Evolutionary conservation across 1,284 basidiomycete species (phyloP).

Genomic region (Thelephora terrestris): DNA sequence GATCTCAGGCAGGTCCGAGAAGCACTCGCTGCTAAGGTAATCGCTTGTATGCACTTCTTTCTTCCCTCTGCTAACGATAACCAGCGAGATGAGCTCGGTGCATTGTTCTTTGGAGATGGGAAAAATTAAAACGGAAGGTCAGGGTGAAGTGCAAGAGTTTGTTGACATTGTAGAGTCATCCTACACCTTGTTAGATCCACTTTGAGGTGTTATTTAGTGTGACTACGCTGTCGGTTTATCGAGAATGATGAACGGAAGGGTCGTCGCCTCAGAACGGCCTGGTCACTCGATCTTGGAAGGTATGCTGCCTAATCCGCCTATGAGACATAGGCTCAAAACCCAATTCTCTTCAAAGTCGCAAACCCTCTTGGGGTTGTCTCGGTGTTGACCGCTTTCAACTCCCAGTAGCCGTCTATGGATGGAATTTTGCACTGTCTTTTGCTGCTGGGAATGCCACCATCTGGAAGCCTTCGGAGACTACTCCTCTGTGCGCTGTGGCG

Average conservation of each 20-base stretch:
- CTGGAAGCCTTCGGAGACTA: constrained; percentile 92
- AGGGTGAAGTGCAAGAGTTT: constrained; percentile 92
- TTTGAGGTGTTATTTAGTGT: constrained; percentile 37
- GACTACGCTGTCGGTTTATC: constrained; percentile 80
- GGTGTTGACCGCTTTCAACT: constrained; percentile 89
- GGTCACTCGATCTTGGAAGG: constrained; percentile 88
- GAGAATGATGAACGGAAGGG: constrained; percentile 83
- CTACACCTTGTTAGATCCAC: too few species aligned
- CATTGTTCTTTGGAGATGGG: constrained; percentile 88
- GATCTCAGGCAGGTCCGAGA: constrained; percentile 81
- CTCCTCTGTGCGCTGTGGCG: constrained; percentile 82
- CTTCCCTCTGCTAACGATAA: constrained; percentile 2
- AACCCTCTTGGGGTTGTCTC: constrained; percentile 92
- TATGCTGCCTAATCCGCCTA: constrained; percentile 16
- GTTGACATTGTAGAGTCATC: constrained; percentile 73
- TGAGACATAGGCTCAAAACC: background rate
- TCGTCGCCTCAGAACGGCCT: constrained; percentile 80
- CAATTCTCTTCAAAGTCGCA: constrained; percentile 48
- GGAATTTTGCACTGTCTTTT: constrained; percentile 86
- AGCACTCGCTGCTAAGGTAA: constrained; percentile 70
- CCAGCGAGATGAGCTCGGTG: constrained; percentile 76
- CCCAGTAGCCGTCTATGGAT: constrained; percentile 85
- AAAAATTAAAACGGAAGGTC: constrained; percentile 88
- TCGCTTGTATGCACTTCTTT: constrained; percentile 2
- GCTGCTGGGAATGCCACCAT: constrained; percentile 89